Conservation (phyloP, 2,329 filamentous ascomycete species). For the Fusarium sp. region DNA sequence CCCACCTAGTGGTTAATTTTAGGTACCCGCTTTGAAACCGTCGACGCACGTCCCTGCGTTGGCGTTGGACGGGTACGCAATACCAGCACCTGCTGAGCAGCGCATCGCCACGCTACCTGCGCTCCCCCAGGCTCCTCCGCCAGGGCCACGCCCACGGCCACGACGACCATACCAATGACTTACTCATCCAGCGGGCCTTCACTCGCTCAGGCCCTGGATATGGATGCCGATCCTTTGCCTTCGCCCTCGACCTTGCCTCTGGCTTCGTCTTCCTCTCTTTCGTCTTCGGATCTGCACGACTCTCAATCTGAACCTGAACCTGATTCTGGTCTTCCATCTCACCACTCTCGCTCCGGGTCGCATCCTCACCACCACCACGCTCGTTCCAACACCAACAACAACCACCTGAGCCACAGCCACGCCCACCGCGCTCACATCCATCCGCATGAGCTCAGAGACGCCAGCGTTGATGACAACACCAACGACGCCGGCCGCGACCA, state of each 20-base stretch:
- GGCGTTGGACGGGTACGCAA: constrained; percentile 39
- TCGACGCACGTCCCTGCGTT: constrained; percentile 42
- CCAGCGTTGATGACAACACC: constrained; percentile 33
- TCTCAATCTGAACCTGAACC: constrained; percentile 45
- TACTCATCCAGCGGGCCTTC: constrained; percentile 55
- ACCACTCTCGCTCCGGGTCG: constrained; percentile 38
- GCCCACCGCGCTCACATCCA: constrained; percentile 39
- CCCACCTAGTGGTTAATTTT: constrained; percentile 41
- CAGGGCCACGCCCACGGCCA: constrained; percentile 49
- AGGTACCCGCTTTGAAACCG: constrained; percentile 40
- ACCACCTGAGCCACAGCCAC: constrained; percentile 15
- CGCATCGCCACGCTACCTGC: constrained; percentile 45
- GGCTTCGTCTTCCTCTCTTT: constrained; percentile 42
- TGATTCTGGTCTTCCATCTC: constrained; percentile 44
- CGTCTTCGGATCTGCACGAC: constrained; percentile 36
- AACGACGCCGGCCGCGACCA: constrained; percentile 42
- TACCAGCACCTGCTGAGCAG: constrained; percentile 29
- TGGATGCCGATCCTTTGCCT: constrained; percentile 46
- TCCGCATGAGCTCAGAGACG: constrained; percentile 27
- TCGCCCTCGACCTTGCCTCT: constrained; percentile 36
- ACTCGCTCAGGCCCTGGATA: constrained; percentile 56
- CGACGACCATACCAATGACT: constrained; percentile 52
- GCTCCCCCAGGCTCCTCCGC: constrained; percentile 28
- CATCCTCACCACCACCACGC: constrained; percentile 32
- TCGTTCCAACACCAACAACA: constrained; percentile 32